Evolutionary conservation across 768 basidiomycete genomes (phyloP), one percentile per base, ranked within the genome.

Genomic region (Kwoniella newhampshirensis): DNA sequence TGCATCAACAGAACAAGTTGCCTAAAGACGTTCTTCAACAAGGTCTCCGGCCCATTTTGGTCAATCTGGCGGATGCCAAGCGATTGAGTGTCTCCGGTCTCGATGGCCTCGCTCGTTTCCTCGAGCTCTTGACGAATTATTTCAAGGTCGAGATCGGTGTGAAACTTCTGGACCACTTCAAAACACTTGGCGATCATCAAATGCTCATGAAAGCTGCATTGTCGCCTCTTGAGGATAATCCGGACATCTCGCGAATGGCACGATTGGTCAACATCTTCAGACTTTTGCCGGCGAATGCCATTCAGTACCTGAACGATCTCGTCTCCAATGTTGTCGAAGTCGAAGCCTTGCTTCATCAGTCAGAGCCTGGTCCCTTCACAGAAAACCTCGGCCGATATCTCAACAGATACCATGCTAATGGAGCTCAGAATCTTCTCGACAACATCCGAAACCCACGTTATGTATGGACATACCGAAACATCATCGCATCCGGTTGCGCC

Each of bases 61-160:
- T 97, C 87, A 98, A 98, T 71, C 84, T 99, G 23, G 92, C 93
- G 1, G 96, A 98, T 77, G 89, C 93, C 35, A 93, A 93, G 71
- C 85, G 91, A 32, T 82, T 99, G 30, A 92, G 91, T 6, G 88
- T 96, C 23, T 84, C 89, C 4, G 93, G 93, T 9, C 63, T 77
- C 3, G 92, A 99, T 75, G 96, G 96, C 2, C 80, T 99, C 21
- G 94, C 93, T 12, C 86, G 94, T 12, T 82, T 99, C 46, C 80
- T 99, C 46, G 91, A 96, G 75, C 82, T 99, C 6, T 79, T 99
- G 53, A 96, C 92, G 36, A 97, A 97, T 75, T 98, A 99, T 78
- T 99, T 99, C 85, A 98, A 97, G 76, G 94, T 99, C 17, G 96
- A 99, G 79, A 98, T 99, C 58, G 96, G 96, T 0, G 85, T 89